Percentiles rank a stretch among this genome's conserved stretches.
phyloP scores from a whole-genome alignment of 78 protist genomes.

The Pigoraptor vietnamica region DNA sequence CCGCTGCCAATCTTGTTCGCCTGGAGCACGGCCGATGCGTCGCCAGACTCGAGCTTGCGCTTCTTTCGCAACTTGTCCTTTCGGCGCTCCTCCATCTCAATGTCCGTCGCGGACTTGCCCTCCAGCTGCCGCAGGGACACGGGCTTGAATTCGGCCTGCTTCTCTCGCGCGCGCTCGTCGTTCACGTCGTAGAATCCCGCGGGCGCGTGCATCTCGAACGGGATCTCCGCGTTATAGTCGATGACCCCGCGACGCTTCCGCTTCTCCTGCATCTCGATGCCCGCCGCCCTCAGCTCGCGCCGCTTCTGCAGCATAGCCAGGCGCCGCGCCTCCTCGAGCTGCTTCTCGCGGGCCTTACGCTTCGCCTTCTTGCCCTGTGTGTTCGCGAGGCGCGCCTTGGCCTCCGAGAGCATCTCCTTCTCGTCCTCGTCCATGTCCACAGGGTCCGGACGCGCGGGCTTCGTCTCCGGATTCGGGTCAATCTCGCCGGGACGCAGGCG shows the following conservation, averaged over 20 bases:
- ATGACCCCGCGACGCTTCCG: not conserved
- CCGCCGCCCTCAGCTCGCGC: constrained; percentile 92
- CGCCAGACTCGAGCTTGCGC: not conserved
- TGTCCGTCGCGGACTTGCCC: not conserved
- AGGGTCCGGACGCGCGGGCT: constrained; percentile 98
- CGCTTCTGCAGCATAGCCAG: constrained; percentile 93
- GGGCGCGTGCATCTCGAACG: not conserved
- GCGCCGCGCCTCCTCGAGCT: constrained; percentile 96
- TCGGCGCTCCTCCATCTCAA: not conserved
- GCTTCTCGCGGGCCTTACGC: constrained; percentile 93
- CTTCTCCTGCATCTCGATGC: constrained; percentile 47
- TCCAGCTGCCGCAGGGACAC: not conserved
- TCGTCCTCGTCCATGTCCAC: constrained; percentile 99
- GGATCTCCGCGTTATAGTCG: constrained; percentile 27
- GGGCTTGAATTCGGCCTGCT: not conserved
- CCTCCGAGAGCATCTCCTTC: constrained; percentile 96
- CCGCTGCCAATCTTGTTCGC: not conserved
- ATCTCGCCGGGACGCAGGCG: constrained; percentile 91
- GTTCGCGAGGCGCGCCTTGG: constrained; percentile 99
- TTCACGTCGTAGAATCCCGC: constrained; percentile 9
- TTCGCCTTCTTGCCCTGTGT: constrained; percentile 98
- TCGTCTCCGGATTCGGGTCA: constrained; percentile 94
- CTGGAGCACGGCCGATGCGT: not conserved
- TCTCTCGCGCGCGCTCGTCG: not conserved
- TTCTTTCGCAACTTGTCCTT: not conserved